Evolutionary conservation across 208 protist genomes (phyloP).

Genomic region (Leishmania braziliensis): DNA sequence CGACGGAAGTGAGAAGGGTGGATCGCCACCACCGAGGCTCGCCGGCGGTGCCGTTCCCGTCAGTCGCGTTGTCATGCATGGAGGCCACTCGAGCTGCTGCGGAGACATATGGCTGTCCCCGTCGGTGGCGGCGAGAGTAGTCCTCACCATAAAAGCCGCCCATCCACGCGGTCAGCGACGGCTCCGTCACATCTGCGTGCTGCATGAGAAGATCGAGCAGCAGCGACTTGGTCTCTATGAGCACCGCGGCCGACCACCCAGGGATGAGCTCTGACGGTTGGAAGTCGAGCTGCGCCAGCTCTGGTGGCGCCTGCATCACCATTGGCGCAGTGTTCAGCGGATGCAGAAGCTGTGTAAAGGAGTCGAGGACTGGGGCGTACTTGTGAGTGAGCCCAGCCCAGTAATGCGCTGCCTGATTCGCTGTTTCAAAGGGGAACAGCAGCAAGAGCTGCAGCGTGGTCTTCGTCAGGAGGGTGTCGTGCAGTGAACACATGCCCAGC

Average conservation of each 20-base stretch:
- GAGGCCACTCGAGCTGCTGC: constrained; percentile 6
- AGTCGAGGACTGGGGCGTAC: constrained; percentile 41
- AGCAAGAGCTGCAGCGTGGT: constrained; percentile 69
- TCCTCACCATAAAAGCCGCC: constrained; percentile 46
- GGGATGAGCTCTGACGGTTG: constrained; percentile 38
- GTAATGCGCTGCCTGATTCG: constrained; percentile 49
- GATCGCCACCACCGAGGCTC: constrained; percentile 25
- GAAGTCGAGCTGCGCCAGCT: constrained; percentile 69
- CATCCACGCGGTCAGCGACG: constrained; percentile 60
- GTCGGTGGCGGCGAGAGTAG: neutral
- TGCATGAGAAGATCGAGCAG: constrained; percentile 83
- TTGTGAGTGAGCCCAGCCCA: constrained; percentile 47
- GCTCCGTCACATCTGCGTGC: constrained; percentile 53
- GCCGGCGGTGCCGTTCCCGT: neutral
- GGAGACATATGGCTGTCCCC: constrained; percentile 11
- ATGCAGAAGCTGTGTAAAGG: constrained; percentile 40
- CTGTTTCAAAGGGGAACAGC: constrained; percentile 56
- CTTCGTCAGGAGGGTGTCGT: constrained; percentile 59
- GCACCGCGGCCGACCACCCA: constrained; percentile 23
- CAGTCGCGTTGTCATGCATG: constrained; percentile 4
- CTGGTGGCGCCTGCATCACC: constrained; percentile 59
- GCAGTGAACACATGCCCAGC: constrained; percentile 47
- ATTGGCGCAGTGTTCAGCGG: constrained; percentile 19
- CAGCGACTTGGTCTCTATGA: constrained; percentile 62
- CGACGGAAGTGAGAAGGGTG: constrained; percentile 57